A percentile compares a stretch with the other conserved stretches of the same genome.
These are phyloP conservation scores for Kentomonas sorsogonicus DNA, from an alignment of 208 protist species.

Conservation along the genomic window DNA sequence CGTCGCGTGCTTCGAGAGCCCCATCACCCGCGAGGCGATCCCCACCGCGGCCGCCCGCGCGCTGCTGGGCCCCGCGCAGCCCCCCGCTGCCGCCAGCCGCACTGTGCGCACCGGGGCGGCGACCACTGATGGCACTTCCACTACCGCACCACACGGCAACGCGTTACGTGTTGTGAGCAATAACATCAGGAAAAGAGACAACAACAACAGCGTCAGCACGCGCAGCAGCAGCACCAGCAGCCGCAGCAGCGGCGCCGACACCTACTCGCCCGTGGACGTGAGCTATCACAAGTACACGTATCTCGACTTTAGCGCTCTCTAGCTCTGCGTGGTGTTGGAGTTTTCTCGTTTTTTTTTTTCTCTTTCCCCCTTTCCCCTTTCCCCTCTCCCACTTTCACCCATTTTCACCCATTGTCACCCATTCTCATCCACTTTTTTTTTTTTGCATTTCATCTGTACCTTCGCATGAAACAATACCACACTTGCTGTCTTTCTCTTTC, in stretches of 20 bases:
- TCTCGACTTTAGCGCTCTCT: no score
- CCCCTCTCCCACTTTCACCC: conserved; percentile 4
- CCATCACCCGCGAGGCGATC: no score
- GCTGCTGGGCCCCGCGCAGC: no score
- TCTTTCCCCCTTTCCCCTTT: conserved; percentile 10
- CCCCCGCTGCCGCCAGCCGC: no score
- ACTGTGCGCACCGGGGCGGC: conserved; percentile 26
- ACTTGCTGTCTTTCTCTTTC: not conserved
- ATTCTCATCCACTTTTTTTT: not conserved
- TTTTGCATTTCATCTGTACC: no score
- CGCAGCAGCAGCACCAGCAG: not conserved
- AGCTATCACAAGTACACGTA: no score
- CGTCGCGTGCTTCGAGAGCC: no score
- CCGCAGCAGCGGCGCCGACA: not conserved
- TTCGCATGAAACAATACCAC: no score
- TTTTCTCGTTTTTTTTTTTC: conserved; percentile 9
- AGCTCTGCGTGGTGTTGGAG: not conserved
- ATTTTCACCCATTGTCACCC: not conserved
- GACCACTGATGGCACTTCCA: conserved; percentile 27
- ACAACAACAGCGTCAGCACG: not conserved
- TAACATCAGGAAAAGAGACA: not conserved
- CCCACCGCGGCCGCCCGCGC: no score
- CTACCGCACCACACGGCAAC: no score
- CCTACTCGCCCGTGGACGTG: not conserved
- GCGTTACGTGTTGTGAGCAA: no score